Evolutionary conservation across 2,329 filamentous ascomycete genomes (phyloP).

Genomic region (Ophiostoma ulmi): DNA sequence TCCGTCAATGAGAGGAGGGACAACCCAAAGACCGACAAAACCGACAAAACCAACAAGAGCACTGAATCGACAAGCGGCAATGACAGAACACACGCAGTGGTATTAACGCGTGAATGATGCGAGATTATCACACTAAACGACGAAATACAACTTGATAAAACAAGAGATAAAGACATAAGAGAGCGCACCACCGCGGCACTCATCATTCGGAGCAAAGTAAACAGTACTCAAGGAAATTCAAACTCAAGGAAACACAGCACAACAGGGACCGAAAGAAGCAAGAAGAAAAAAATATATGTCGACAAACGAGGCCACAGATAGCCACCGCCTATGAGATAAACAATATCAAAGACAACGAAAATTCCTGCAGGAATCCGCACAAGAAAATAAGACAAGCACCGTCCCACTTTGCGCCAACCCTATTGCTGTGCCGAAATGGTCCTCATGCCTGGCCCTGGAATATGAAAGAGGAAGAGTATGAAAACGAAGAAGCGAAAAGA

Average conservation of each 20-base stretch:
- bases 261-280: neutral
- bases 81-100: slow-evolving; percentile 7
- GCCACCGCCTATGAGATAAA: neutral
- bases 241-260: neutral
- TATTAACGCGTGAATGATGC: neutral
- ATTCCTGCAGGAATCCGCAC: neutral
- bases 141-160: neutral
- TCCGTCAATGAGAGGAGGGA: neutral
- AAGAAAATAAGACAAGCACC: slow-evolving; percentile 23
- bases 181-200: neutral
- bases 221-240: neutral
- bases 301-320: neutral
- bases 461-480: neutral
- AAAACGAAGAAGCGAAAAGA: slow-evolving; percentile 8
- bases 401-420: slow-evolving; percentile 29
- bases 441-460: slow-evolving; percentile 24
- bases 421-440: slow-evolving; percentile 29
- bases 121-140: no score
- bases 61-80: neutral
- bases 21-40: neutral
- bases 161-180: neutral
- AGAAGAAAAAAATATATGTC: neutral
- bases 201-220: no score
- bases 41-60: neutral
- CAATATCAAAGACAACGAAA: neutral